These are phyloP conservation scores for Chloranthus sessilifolius DNA, from an alignment of 164 flowering plant species.

Conservation along the genomic window DNA sequence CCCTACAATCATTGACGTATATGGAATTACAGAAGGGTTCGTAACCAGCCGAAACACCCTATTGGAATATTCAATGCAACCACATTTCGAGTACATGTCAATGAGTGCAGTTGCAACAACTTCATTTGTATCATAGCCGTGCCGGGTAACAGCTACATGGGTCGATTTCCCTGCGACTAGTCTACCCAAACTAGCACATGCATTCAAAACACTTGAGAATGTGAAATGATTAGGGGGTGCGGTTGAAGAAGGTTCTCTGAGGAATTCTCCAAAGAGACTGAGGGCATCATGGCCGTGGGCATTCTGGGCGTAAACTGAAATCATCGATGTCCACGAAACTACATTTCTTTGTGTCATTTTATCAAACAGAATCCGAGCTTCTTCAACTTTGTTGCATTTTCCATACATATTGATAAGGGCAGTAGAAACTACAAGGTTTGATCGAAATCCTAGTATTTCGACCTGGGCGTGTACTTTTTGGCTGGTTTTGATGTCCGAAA, in stretches of 20 bases:
- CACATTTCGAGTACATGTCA: slow-evolving; percentile 79
- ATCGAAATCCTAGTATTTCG: slow-evolving; percentile 30
- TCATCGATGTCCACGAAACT: slow-evolving; percentile 69
- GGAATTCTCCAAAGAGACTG: slow-evolving; percentile 35
- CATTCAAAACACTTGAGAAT: slow-evolving; percentile 46
- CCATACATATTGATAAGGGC: slow-evolving; percentile 71
- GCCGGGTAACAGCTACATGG: slow-evolving; percentile 44
- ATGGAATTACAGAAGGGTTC: slow-evolving; percentile 43
- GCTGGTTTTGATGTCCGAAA: slow-evolving; percentile 33
- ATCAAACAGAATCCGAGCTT: slow-evolving; percentile 55
- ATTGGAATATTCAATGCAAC: slow-evolving; percentile 36
- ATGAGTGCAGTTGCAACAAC: slow-evolving; percentile 52
- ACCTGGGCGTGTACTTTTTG: slow-evolving; percentile 40
- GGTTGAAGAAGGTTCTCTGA: background rate
- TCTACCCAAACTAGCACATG: slow-evolving; percentile 67
- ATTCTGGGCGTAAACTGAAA: slow-evolving; percentile 49
- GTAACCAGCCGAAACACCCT: slow-evolving; percentile 37
- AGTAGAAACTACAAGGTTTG: slow-evolving; percentile 40
- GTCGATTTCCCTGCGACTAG: slow-evolving; percentile 39
- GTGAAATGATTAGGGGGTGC: slow-evolving; percentile 42
- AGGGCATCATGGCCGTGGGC: slow-evolving; percentile 52
- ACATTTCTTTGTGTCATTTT: slow-evolving; percentile 39
- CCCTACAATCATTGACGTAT: slow-evolving; percentile 53
- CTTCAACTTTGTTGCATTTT: slow-evolving; percentile 45
- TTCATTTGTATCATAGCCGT: slow-evolving; percentile 32